These are phyloP conservation scores for Aplosporella prunicola DNA, from an alignment of 2,329 filamentous ascomycete species.

Conservation along the genomic window DNA sequence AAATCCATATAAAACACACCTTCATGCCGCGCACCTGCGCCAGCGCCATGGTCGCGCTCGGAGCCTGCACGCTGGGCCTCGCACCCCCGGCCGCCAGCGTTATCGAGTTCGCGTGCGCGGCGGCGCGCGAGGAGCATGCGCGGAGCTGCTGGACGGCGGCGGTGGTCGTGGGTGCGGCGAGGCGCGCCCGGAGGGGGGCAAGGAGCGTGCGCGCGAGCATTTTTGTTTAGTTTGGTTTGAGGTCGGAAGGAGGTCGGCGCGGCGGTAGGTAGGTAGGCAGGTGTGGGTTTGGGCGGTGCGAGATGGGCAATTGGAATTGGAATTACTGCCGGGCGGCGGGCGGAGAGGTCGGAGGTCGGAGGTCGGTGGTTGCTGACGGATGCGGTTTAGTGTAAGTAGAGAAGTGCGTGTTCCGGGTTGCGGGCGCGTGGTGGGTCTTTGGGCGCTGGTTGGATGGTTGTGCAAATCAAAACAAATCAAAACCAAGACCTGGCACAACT, in stretches of 20 bases:
- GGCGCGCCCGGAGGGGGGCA: slow-evolving; percentile 18
- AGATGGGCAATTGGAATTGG: too few relatives aligned
- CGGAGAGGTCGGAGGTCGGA: background rate
- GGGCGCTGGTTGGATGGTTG: too few relatives aligned
- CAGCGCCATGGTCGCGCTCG: background rate
- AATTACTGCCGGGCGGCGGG: too few relatives aligned
- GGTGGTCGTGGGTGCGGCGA: background rate
- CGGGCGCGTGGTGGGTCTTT: too few relatives aligned
- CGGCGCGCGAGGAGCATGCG: background rate
- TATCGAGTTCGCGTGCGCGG: background rate
- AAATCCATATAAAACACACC: background rate
- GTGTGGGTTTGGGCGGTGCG: background rate
- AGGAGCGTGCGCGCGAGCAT: slow-evolving; percentile 28
- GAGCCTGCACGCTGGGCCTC: background rate
- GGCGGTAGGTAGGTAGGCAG: background rate
- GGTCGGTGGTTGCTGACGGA: background rate
- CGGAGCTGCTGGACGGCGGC: background rate
- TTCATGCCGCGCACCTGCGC: slow-evolving; percentile 69
- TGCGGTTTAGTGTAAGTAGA: background rate
- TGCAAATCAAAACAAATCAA: too few relatives aligned
- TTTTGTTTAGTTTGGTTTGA: too few relatives aligned
- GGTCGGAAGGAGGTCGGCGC: background rate
- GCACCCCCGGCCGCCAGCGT: background rate
- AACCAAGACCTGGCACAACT: too few relatives aligned
- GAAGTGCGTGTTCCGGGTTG: too few relatives aligned